phyloP scores from a whole-genome alignment of 495 filamentous ascomycete species.

The Penicillium samsonianum region DNA sequence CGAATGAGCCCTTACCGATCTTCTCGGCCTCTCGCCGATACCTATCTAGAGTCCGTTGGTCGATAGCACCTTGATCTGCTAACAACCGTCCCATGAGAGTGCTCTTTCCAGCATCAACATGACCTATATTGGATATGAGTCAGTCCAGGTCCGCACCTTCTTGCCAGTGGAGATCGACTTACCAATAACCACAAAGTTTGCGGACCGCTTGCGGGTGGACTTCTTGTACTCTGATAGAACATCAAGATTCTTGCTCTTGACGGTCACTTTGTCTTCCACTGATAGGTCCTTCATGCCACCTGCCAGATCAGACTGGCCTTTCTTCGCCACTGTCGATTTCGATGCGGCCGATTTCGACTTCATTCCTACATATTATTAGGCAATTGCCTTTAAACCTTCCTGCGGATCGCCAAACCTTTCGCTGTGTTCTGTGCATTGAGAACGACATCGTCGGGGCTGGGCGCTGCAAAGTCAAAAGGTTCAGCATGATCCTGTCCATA shows the following conservation, averaged over 20 bases:
- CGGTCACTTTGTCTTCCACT: slow-evolving; percentile 67
- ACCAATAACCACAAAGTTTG: slow-evolving; percentile 97
- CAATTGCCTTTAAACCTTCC: slow-evolving; percentile 37
- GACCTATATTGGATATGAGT: slow-evolving; percentile 53
- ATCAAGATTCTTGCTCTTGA: slow-evolving; percentile 84
- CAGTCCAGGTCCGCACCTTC: slow-evolving; percentile 6
- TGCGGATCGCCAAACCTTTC: slow-evolving; percentile 75
- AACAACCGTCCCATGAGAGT: slow-evolving; percentile 96
- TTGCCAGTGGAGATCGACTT: slow-evolving; percentile 23
- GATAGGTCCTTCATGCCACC: slow-evolving; percentile 59
- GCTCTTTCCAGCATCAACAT: slow-evolving; percentile 97
- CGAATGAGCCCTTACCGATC: slow-evolving; percentile 93
- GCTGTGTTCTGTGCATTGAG: slow-evolving; percentile 73
- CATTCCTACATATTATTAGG: slow-evolving; percentile 50
- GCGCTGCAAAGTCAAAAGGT: slow-evolving; percentile 73
- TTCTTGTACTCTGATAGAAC: slow-evolving; percentile 81
- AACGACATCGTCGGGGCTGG: slow-evolving; percentile 93
- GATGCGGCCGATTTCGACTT: slow-evolving; percentile 49
- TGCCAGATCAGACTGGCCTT: slow-evolving; percentile 40
- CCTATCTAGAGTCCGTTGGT: slow-evolving; percentile 82
- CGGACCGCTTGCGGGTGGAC: slow-evolving; percentile 71
- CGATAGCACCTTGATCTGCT: slow-evolving; percentile 82
- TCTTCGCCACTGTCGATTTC: slow-evolving; percentile 46
- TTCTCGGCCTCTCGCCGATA: slow-evolving; percentile 85
- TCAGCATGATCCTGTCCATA: slow-evolving; percentile 50